Evolutionary conservation across 2,329 filamentous ascomycete species (phyloP).

Genomic region (Exophiala alcalophila): DNA sequence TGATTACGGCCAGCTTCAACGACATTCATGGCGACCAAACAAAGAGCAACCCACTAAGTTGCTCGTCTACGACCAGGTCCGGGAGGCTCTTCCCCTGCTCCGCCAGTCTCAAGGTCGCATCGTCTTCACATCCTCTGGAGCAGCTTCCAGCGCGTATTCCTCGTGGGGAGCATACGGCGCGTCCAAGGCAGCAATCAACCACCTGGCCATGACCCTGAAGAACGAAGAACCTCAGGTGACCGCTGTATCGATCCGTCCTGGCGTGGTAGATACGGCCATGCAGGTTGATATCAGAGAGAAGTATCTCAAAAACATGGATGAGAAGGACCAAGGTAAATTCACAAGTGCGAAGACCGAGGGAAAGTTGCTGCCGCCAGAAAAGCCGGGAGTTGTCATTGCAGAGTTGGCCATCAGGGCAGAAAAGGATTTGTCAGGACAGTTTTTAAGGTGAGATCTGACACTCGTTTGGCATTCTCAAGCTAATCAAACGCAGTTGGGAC

Average conservation of each 20-base stretch:
- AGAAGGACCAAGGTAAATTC: conserved; percentile 62
- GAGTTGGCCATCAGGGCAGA: conserved; percentile 66
- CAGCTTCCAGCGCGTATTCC: conserved; percentile 62
- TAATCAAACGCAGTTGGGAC: conserved; percentile 26
- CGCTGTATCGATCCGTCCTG: conserved; percentile 70
- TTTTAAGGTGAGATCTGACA: conserved; percentile 47
- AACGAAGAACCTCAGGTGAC: conserved; percentile 75
- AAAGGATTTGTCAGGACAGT: conserved; percentile 70
- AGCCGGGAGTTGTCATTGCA: conserved; percentile 83
- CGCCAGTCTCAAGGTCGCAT: conserved; percentile 68
- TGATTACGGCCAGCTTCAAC: background rate
- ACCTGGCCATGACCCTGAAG: conserved; percentile 68
- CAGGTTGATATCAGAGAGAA: conserved; percentile 75
- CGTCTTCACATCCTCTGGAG: conserved; percentile 77
- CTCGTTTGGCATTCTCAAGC: background rate
- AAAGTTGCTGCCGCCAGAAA: conserved; percentile 72
- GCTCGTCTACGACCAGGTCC: conserved; percentile 52
- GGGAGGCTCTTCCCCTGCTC: conserved; percentile 67
- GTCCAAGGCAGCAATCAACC: conserved; percentile 79
- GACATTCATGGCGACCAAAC: background rate
- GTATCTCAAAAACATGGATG: conserved; percentile 61
- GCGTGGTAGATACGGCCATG: conserved; percentile 86
- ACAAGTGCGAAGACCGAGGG: conserved; percentile 66
- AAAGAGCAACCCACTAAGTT: background rate
- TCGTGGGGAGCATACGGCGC: conserved; percentile 80